Evolutionary conservation across 306 rosid genomes (phyloP).

Genomic region (Vachellia collinsii): DNA sequence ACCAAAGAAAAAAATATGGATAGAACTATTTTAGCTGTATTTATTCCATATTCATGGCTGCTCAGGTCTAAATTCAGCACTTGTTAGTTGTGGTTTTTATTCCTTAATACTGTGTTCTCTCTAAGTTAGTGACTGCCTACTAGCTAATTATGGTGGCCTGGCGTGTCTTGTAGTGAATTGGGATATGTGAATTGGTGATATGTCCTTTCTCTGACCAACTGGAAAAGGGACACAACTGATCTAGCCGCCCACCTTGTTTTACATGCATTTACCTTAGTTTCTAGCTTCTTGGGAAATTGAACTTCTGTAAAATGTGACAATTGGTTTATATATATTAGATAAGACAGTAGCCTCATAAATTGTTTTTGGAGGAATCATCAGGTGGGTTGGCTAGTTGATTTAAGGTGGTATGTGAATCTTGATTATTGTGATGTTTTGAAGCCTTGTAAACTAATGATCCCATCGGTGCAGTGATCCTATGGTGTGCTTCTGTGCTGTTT

Average conservation of each 20-base stretch:
- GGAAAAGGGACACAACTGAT: not conserved
- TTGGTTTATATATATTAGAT: not conserved
- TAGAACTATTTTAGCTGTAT: not conserved
- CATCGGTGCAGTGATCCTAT: not conserved
- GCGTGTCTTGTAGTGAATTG: not conserved
- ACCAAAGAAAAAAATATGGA: not conserved
- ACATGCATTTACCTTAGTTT: not conserved
- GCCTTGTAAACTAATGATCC: not conserved
- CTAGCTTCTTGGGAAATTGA: not conserved
- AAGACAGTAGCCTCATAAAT: not conserved
- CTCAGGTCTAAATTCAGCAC: not conserved
- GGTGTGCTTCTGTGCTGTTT: not conserved
- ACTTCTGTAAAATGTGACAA: not conserved
- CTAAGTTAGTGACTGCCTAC: not conserved
- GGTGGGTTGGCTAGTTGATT: not conserved
- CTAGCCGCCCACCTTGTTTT: not conserved
- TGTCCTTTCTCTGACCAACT: not conserved
- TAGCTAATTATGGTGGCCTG: not conserved
- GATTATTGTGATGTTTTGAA: not conserved
- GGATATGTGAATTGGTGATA: constrained; percentile 4
- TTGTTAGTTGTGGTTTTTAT: not conserved
- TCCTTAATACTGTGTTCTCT: not conserved
- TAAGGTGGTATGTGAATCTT: constrained; percentile 1
- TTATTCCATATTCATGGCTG: not conserved
- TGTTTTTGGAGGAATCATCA: not conserved